Conservation (phyloP, 352 stramenopile genomes). For the Globisporangium recalcitrans region DNA sequence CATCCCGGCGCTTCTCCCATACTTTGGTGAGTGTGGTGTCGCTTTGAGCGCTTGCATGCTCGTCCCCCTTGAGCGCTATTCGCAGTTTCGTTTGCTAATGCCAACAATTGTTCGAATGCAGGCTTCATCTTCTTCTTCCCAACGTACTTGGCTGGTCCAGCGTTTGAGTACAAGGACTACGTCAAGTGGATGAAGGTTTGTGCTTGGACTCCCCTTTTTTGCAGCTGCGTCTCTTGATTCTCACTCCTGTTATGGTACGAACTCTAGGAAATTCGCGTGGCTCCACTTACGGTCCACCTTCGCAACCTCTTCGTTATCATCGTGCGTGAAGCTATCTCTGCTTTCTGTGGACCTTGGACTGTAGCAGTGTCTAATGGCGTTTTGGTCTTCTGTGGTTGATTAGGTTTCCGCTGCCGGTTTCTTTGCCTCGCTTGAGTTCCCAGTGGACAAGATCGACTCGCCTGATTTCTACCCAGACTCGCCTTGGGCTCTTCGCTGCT, state of each 20-base stretch:
- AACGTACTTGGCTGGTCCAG: slow-evolving; percentile 77
- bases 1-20: slow-evolving; percentile 57
- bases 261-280: slow-evolving; percentile 46
- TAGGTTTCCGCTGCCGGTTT: slow-evolving; percentile 68
- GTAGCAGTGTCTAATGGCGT: not conserved
- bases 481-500: slow-evolving; percentile 52
- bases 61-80: not conserved
- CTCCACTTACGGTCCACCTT: slow-evolving; percentile 55
- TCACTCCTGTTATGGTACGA: not conserved
- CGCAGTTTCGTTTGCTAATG: not conserved
- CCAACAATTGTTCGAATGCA: slow-evolving; percentile 11
- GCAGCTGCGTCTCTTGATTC: not conserved
- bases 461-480: slow-evolving; percentile 63
- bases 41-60: not conserved
- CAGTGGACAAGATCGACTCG: slow-evolving; percentile 77
- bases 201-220: not conserved
- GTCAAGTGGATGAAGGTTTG: slow-evolving; percentile 69
- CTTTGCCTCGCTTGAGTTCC: slow-evolving; percentile 65
- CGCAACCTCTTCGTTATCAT: slow-evolving; percentile 74
- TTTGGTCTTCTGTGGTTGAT: not conserved
- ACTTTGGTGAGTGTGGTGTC: slow-evolving; percentile 44
- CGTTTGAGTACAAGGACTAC: slow-evolving; percentile 86
- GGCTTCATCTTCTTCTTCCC: slow-evolving; percentile 87
- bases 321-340: slow-evolving; percentile 25
- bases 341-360: not conserved